Conservation (phyloP, 2,329 filamentous ascomycete species). For the Calonectria pteridis region DNA sequence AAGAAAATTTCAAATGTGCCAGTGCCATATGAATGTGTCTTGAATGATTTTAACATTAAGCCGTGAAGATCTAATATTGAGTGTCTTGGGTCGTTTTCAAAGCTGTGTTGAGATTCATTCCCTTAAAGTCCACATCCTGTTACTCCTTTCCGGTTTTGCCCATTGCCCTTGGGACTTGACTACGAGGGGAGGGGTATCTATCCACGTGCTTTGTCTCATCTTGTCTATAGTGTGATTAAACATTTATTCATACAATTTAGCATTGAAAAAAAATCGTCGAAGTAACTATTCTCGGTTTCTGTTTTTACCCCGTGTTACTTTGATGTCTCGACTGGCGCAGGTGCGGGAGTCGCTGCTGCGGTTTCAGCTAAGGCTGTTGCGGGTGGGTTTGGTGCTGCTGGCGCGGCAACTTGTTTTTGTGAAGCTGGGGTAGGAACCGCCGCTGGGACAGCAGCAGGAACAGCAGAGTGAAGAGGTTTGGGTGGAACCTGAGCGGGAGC, state of each 20-base stretch:
- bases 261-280: not conserved
- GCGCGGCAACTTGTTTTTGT: not conserved
- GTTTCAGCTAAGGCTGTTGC: not conserved
- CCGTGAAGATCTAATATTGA: not conserved
- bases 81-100: not conserved
- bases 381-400: not conserved
- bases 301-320: not conserved
- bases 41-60: not conserved
- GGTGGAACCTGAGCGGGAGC: constrained; percentile 1
- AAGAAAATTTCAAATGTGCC: not conserved
- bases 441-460: not conserved
- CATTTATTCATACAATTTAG: constrained; percentile 5
- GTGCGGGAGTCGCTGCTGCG: not conserved
- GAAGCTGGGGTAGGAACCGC: not conserved
- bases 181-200: constrained; percentile 8
- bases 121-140: not conserved
- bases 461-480: not conserved
- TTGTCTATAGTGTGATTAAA: not conserved
- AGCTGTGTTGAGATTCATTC: not conserved
- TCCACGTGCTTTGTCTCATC: not conserved
- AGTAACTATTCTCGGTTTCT: not conserved
- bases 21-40: not conserved
- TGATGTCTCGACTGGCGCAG: not conserved
- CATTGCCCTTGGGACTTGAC: not conserved
- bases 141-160: not conserved